phyloP scores from a whole-genome alignment of 2,329 filamentous ascomycete genomes.

The Fusarium metavorans region DNA sequence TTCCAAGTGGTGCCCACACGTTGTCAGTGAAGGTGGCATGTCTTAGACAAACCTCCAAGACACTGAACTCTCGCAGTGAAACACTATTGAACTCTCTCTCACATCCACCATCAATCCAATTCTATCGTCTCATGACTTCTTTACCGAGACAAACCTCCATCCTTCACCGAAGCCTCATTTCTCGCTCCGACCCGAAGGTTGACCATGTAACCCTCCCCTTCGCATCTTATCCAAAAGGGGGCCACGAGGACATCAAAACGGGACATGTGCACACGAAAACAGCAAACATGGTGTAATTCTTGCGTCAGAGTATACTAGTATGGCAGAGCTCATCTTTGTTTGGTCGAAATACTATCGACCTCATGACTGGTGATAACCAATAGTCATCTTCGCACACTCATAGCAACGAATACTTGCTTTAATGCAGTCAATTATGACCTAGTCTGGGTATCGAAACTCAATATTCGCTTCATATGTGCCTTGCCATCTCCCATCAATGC shows the following conservation, averaged over 20 bases:
- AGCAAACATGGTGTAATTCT: not conserved
- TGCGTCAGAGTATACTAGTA: not conserved
- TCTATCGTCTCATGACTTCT: not conserved
- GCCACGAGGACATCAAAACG: constrained; percentile 2
- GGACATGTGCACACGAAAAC: not conserved
- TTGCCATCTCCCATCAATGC: constrained; percentile 13
- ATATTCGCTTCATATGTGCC: constrained; percentile 25
- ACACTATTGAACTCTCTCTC: not conserved
- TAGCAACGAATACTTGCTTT: not conserved
- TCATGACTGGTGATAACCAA: not conserved
- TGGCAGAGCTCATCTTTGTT: not conserved
- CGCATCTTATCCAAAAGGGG: not conserved
- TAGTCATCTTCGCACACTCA: not conserved
- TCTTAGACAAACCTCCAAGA: not conserved
- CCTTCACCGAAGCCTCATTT: not conserved
- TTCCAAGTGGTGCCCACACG: not conserved
- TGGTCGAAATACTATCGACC: not conserved
- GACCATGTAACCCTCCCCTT: not conserved
- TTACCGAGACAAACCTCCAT: constrained; percentile 1
- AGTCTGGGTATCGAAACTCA: constrained; percentile 39
- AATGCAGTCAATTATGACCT: constrained; percentile 24
- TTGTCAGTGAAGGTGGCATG: not conserved
- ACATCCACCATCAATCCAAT: not conserved
- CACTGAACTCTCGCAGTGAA: not conserved
- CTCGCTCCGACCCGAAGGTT: not conserved